Evolutionary conservation across 2,329 filamentous ascomycete species (phyloP).

Genomic region (Phoma herbarum): DNA sequence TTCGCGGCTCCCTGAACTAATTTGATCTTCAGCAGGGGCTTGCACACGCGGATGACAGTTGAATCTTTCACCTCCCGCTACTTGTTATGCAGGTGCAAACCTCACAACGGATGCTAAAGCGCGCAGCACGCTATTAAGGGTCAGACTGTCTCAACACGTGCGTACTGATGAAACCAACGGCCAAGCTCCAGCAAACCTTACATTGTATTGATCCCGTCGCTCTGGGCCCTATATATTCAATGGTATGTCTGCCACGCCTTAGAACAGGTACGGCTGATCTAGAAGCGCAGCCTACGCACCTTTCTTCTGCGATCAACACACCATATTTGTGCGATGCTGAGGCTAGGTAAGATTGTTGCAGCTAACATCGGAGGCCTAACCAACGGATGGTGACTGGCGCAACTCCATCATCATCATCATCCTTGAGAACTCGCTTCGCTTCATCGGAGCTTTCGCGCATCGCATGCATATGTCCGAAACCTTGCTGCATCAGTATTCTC

Average conservation of each 20-base stretch:
- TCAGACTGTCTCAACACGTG: slow-evolving; percentile 19
- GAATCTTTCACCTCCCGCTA: slow-evolving; percentile 8
- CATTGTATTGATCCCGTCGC: slow-evolving; percentile 3
- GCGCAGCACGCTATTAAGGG: slow-evolving; percentile 12
- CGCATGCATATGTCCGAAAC: slow-evolving; percentile 4
- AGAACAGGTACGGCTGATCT: slow-evolving; percentile 5
- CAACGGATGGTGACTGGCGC: background rate
- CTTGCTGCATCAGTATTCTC: slow-evolving; percentile 5
- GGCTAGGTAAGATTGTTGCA: background rate
- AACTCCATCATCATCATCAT: background rate
- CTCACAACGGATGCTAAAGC: background rate
- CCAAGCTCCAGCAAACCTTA: slow-evolving; percentile 8
- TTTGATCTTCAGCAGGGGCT: background rate
- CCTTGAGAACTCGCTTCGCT: background rate
- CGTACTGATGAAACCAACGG: slow-evolving; percentile 13
- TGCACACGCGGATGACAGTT: background rate
- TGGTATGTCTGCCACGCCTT: background rate
- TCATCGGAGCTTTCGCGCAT: slow-evolving; percentile 2
- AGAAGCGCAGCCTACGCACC: slow-evolving; percentile 7
- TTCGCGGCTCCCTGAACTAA: background rate
- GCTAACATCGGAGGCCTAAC: background rate
- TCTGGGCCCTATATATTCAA: slow-evolving; percentile 3
- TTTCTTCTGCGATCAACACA: slow-evolving; percentile 2
- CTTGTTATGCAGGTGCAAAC: slow-evolving; percentile 9
- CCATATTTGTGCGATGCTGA: background rate